phyloP scores from a whole-genome alignment of 1,139 yeast genomes.

The Magnusiomyces tetraspermus region DNA sequence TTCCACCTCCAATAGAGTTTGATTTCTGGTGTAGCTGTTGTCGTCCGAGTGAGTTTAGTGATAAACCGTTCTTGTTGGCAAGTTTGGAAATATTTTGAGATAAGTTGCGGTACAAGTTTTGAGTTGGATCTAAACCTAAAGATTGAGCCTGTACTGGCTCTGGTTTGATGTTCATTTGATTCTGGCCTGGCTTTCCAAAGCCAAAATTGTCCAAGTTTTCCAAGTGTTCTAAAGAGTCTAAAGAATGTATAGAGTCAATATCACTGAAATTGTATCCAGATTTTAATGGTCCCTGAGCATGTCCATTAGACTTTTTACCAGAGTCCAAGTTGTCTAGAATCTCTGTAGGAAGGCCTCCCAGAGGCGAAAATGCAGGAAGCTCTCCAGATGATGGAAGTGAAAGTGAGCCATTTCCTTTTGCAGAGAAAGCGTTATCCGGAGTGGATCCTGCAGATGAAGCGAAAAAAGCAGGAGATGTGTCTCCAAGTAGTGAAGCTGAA shows the following conservation, averaged over 20 bases:
- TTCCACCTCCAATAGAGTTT: background rate
- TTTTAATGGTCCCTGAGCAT: too few species aligned
- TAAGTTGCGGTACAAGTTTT: background rate
- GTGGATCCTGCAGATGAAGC: background rate
- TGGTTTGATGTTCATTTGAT: background rate
- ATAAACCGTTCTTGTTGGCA: background rate
- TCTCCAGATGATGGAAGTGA: conserved; percentile 5
- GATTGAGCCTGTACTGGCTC: background rate
- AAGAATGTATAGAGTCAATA: background rate
- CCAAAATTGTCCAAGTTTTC: background rate
- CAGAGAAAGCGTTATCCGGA: background rate
- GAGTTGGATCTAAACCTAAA: background rate
- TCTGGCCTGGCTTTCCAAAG: background rate
- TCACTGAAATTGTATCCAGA: background rate
- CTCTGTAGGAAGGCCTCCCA: background rate
- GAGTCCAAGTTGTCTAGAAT: background rate
- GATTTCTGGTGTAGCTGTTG: background rate
- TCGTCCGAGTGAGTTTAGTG: background rate
- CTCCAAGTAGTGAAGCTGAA: background rate
- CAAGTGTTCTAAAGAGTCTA: background rate
- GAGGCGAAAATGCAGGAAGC: conserved; percentile 5
- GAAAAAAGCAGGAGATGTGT: background rate
- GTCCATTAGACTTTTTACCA: too few species aligned
- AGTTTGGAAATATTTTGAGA: background rate
- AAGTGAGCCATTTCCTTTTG: background rate